phyloP scores from a whole-genome alignment of 345 rosid genomes.

The Raphanus raphanistrum region DNA sequence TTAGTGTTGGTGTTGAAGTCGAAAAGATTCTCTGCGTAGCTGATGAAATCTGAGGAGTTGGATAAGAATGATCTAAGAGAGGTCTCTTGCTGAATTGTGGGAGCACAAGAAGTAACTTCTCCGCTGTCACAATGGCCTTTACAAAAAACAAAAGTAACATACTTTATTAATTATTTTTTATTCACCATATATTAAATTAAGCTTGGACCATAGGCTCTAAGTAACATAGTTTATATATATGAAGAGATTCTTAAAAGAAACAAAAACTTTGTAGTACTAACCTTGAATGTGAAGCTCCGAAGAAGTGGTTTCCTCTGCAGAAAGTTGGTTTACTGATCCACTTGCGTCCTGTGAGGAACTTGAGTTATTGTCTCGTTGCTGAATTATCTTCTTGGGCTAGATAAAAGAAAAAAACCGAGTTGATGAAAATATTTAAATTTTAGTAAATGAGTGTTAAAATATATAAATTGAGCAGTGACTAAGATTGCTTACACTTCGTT shows the following conservation, averaged over 20 bases:
- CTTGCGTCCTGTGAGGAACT: conserved; percentile 8
- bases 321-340: conserved; percentile 30
- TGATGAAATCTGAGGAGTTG: conserved; percentile 48
- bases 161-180: neutral
- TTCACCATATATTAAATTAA: too few species aligned
- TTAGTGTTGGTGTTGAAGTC: conserved; percentile 36
- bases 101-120: conserved; percentile 39
- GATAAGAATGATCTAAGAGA: conserved; percentile 48
- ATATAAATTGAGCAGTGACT: neutral
- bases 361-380: conserved; percentile 42
- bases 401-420: conserved; percentile 17
- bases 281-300: conserved; percentile 52
- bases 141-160: conserved; percentile 20
- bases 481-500: conserved; percentile 33
- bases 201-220: too few species aligned
- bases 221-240: neutral
- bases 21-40: conserved; percentile 52
- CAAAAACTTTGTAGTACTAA: conserved; percentile 28
- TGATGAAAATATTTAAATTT: neutral
- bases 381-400: conserved; percentile 46
- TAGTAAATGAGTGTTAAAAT: neutral
- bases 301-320: conserved; percentile 37
- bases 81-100: conserved; percentile 13
- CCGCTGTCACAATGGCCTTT: conserved; percentile 40
- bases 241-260: neutral